phyloP scores from a whole-genome alignment of 2,329 filamentous ascomycete species.

The Talaromyces atroroseus region DNA sequence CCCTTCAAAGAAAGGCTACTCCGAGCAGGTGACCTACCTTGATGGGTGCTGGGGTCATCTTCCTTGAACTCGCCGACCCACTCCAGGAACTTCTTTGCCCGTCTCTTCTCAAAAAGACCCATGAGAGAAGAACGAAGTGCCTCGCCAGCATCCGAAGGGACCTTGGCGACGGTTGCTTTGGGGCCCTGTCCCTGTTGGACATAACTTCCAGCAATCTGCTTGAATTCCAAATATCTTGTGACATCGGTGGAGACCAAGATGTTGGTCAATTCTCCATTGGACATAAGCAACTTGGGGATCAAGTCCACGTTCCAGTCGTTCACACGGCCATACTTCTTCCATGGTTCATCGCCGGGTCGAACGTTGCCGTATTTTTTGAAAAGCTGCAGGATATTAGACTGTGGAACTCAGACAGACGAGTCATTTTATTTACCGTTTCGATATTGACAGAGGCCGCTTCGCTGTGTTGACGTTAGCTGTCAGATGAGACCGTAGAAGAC shows the following conservation, averaged over 20 bases:
- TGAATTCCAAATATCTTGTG: constrained; percentile 84
- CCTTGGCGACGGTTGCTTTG: constrained; percentile 92
- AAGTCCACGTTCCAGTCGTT: constrained; percentile 99
- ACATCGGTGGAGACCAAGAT: constrained; percentile 95
- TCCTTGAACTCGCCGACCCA: constrained; percentile 85
- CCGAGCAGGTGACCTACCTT: constrained; percentile 55
- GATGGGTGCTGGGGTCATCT: constrained; percentile 79
- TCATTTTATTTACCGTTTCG: constrained; percentile 61
- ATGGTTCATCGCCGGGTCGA: constrained; percentile 73
- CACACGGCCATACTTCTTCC: constrained; percentile 93
- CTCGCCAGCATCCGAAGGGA: constrained; percentile 86
- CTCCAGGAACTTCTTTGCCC: constrained; percentile 94
- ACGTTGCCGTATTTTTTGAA: constrained; percentile 96
- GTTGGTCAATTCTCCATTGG: constrained; percentile 95
- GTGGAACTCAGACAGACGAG: not conserved
- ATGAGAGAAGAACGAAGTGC: constrained; percentile 89
- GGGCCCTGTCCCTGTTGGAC: constrained; percentile 81
- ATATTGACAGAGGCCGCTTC: constrained; percentile 97
- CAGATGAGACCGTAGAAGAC: constrained; percentile 17
- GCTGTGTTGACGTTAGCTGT: constrained; percentile 44
- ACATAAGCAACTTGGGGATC: constrained; percentile 97
- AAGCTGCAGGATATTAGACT: constrained; percentile 56
- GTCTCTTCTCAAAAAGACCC: constrained; percentile 95
- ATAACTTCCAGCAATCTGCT: constrained; percentile 91
- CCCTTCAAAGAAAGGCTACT: not conserved